Conservation (phyloP, 2,329 filamentous ascomycete genomes). For the Colletotrichum liaoningense region DNA sequence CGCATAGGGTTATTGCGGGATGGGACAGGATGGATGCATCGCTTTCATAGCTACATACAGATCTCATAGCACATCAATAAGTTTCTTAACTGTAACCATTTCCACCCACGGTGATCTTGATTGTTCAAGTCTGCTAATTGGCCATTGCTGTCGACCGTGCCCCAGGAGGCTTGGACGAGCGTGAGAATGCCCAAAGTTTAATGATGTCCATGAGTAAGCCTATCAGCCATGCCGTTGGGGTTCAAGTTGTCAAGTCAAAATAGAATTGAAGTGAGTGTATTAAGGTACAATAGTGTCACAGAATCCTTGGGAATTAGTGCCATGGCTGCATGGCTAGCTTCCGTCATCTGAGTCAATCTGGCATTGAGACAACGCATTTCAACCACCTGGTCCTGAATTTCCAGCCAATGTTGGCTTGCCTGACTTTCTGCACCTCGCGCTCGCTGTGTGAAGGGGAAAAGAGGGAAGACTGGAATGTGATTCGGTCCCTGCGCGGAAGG, state of each 20-base stretch:
- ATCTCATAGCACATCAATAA: constrained; percentile 27
- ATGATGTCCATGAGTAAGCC: not conserved
- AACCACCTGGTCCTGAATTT: not conserved
- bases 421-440: not conserved
- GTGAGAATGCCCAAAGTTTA: not conserved
- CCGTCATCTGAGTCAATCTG: not conserved
- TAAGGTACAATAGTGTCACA: not conserved
- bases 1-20: constrained; percentile 33
- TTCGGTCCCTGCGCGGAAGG: constrained; percentile 5
- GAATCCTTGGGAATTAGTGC: not conserved
- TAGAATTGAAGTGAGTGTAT: not conserved
- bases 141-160: too few relatives aligned
- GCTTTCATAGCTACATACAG: constrained; percentile 33
- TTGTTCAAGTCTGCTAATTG: not conserved
- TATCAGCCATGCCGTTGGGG: not conserved
- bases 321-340: not conserved
- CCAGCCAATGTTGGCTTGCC: not conserved
- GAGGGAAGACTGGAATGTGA: constrained; percentile 14
- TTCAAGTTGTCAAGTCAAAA: not conserved
- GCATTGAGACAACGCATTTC: not conserved
- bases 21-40: constrained; percentile 34
- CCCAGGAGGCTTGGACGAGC: not conserved
- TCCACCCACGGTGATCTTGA: not conserved
- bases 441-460: not conserved
- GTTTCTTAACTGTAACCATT: constrained; percentile 3